Conservation (phyloP, 1,284 basidiomycete species). For the Trichosporon sp. region DNA sequence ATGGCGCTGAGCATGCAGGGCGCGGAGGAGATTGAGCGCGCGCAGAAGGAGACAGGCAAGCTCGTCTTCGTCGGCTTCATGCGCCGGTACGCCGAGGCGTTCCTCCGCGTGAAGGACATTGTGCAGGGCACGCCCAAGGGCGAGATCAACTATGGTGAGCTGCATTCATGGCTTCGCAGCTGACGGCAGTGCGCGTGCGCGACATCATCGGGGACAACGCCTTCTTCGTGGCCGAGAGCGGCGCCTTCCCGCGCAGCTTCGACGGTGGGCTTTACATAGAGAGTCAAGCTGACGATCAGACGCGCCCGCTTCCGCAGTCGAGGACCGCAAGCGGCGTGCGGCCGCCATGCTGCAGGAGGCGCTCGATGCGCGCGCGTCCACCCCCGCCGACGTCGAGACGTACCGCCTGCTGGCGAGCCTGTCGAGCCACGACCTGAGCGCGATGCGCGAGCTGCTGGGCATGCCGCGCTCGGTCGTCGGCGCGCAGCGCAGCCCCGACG, state of each 20-base stretch:
- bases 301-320: conserved; percentile 24
- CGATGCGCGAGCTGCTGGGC: conserved; percentile 51
- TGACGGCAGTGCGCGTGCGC: conserved; percentile 36
- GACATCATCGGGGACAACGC: conserved; percentile 52
- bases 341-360: conserved; percentile 27
- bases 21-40: conserved; percentile 27
- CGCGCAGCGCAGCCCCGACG: conserved; percentile 24
- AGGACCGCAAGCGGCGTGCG: conserved; percentile 18
- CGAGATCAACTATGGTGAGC: conserved; percentile 14
- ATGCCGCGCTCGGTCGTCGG: conserved; percentile 41
- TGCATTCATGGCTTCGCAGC: not conserved
- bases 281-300: conserved; percentile 39
- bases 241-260: conserved; percentile 16
- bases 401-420: conserved; percentile 45
- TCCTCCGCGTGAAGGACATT: conserved; percentile 39
- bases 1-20: conserved; percentile 31
- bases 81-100: conserved; percentile 49
- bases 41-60: conserved; percentile 19
- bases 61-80: conserved; percentile 48
- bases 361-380: conserved; percentile 22
- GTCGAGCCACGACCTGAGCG: conserved; percentile 48
- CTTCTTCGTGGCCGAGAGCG: conserved; percentile 34
- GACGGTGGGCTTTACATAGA: not conserved
- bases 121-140: conserved; percentile 17
- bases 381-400: conserved; percentile 30